Evolutionary conservation across 106 monocot species (phyloP).

Genomic region (Hemerocallis citrina): DNA sequence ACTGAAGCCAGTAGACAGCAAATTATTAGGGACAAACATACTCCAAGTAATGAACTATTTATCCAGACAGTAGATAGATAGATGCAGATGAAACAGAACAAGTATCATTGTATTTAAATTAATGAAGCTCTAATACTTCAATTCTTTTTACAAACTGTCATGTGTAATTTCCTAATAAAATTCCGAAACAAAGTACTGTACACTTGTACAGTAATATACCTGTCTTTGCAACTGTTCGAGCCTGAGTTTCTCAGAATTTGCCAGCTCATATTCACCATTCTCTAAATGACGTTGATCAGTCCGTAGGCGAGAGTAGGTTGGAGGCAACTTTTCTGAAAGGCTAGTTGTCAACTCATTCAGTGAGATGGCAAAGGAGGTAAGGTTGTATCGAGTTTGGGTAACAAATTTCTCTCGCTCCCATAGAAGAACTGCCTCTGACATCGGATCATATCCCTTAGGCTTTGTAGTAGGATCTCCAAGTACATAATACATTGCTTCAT

Average conservation of each 20-base stretch:
- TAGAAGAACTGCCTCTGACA: slow-evolving; percentile 82
- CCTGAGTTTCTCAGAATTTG: slow-evolving; percentile 84
- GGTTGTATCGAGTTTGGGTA: slow-evolving; percentile 63
- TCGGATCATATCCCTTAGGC: slow-evolving; percentile 76
- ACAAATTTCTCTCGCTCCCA: slow-evolving; percentile 67
- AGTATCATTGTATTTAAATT: no score
- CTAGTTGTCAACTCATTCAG: slow-evolving; percentile 58
- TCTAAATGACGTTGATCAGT: slow-evolving; percentile 82
- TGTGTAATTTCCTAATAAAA: no score
- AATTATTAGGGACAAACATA: no score
- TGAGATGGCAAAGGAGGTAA: slow-evolving; percentile 76
- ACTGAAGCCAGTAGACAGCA: no score
- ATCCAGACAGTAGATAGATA: no score
- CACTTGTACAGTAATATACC: no score
- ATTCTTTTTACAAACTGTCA: no score
- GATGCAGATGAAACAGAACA: no score
- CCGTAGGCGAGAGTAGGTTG: slow-evolving; percentile 73
- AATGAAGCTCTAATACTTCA: no score
- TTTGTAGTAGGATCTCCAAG: slow-evolving; percentile 73
- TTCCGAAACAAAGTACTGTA: no score
- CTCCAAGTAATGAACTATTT: no score
- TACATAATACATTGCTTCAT: slow-evolving; percentile 86
- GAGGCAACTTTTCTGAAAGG: slow-evolving; percentile 53
- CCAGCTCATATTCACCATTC: slow-evolving; percentile 87
- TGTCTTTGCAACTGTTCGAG: slow-evolving; percentile 89